Conservation (phyloP, 2,329 filamentous ascomycete genomes). For the Clarireedia paspali region DNA sequence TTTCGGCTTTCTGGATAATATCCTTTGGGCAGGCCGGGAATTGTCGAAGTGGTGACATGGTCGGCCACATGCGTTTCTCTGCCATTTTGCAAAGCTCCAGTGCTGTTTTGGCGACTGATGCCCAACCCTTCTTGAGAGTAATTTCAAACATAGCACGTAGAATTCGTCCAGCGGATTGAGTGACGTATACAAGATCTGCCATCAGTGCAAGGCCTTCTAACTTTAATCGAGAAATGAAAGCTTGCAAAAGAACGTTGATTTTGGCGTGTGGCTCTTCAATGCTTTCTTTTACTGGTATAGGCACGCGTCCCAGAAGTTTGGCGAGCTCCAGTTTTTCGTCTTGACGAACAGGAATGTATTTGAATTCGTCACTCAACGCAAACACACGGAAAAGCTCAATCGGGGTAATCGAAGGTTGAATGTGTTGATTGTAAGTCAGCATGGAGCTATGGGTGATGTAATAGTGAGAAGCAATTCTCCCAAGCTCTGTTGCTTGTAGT, state of each 20-base stretch:
- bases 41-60: slow-evolving; percentile 91
- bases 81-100: slow-evolving; percentile 98
- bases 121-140: slow-evolving; percentile 93
- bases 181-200: slow-evolving; percentile 98
- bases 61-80: slow-evolving; percentile 99
- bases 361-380: slow-evolving; percentile 93
- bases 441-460: slow-evolving; percentile 96
- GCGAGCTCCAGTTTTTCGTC: slow-evolving; percentile 96
- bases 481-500: slow-evolving; percentile 85
- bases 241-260: slow-evolving; percentile 95
- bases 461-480: slow-evolving; percentile 94
- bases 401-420: slow-evolving; percentile 84
- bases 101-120: slow-evolving; percentile 83
- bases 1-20: slow-evolving; percentile 84
- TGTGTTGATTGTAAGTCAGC: slow-evolving; percentile 92
- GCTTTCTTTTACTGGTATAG: slow-evolving; percentile 94
- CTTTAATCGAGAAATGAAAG: slow-evolving; percentile 91
- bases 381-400: slow-evolving; percentile 98
- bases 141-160: slow-evolving; percentile 95
- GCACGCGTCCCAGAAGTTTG: slow-evolving; percentile 81
- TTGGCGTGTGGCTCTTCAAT: slow-evolving; percentile 96
- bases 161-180: slow-evolving; percentile 94
- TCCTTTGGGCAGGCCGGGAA: slow-evolving; percentile 78
- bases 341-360: slow-evolving; percentile 94
- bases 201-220: slow-evolving; percentile 91